Conservation (phyloP, 768 basidiomycete species). For the Mycena indigotica region DNA sequence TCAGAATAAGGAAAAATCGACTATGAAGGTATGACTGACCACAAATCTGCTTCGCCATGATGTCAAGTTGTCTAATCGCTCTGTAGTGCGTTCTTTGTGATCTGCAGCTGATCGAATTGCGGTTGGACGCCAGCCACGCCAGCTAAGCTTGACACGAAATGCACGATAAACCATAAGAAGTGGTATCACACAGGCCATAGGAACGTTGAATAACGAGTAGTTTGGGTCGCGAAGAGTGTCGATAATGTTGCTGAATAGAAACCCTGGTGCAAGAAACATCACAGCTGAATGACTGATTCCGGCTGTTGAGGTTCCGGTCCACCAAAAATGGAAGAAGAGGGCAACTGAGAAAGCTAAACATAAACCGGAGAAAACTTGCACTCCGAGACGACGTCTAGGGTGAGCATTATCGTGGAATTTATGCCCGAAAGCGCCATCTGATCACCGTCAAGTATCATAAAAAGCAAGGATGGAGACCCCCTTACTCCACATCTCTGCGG, state of each 20-base stretch:
- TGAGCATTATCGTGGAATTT: conserved; percentile 33
- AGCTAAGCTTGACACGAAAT: conserved; percentile 25
- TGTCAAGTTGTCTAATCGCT: conserved; percentile 23
- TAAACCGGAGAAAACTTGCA: conserved; percentile 22
- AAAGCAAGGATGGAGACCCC: background rate
- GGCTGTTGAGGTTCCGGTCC: conserved; percentile 33
- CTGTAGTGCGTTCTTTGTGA: conserved; percentile 35
- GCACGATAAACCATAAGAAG: conserved; percentile 32
- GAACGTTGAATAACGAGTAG: background rate
- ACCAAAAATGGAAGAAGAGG: conserved; percentile 36
- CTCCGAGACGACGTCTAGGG: conserved; percentile 28
- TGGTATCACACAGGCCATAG: too few species aligned
- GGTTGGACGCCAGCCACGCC: conserved; percentile 28
- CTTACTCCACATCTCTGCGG: conserved; percentile 31
- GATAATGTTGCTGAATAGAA: too few species aligned
- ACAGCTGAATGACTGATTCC: conserved; percentile 31
- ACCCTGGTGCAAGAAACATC: conserved; percentile 19
- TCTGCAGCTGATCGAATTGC: conserved; percentile 24
- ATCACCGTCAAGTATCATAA: background rate
- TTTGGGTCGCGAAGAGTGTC: too few species aligned
- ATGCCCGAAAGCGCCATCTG: conserved; percentile 34
- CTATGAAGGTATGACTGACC: conserved; percentile 9
- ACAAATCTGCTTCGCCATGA: conserved; percentile 11
- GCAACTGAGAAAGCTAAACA: conserved; percentile 10
- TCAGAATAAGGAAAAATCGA: conserved; percentile 2